Evolutionary conservation across 2,329 filamentous ascomycete genomes (phyloP), one percentile per base, ranked within the genome.

Genomic region (Cladosporium sp.): DNA sequence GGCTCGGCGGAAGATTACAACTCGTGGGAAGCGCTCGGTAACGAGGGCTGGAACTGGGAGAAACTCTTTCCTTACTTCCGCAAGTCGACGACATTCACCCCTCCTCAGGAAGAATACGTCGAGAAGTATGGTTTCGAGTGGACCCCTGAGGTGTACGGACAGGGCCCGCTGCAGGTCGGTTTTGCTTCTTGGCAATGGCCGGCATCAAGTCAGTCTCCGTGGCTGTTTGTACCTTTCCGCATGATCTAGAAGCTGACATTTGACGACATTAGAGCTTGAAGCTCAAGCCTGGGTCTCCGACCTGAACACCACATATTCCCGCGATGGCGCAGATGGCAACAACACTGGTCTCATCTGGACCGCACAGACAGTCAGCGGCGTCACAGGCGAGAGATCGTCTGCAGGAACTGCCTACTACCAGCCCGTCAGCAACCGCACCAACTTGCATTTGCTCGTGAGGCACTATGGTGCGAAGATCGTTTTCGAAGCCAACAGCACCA

Each of bases 41-140:
- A 73, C 44, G 35, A 58, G 1, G 71, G 70, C n/a, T 86, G 83
- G 77, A 79, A 77, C 66, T 77, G 76, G 71, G 72, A 73, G 5
- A 71, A 59, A 18, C 50, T 79, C 18, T 71, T 74, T 40, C 67
- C 72, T 2, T 75, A 74, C 11, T 77, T 79, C 73, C 67, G 74
- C 31, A 79, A 70, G 69, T 73, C 74, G 49, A 73, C 76, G 33
- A 53, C 46, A 2, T 53, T 62, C 14, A 44, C 60, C n/a, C 60
- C 60, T 40, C 49, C 60, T 5, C 44, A 50, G 23, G 46, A 62
- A 14, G 49, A 62, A 49, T 62, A 53, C 4, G 14, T 62, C 29
- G 21, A 62, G 31, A 33, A 50, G 14, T 62, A 62, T 28, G 60
- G 49, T 2, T 62, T 53, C n/a, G 60, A 53, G 49, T 62, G 60